Base-by-base conservation (phyloP, 2,329 filamentous ascomycete species). In the Pestalotiopsis sp. region DNA sequence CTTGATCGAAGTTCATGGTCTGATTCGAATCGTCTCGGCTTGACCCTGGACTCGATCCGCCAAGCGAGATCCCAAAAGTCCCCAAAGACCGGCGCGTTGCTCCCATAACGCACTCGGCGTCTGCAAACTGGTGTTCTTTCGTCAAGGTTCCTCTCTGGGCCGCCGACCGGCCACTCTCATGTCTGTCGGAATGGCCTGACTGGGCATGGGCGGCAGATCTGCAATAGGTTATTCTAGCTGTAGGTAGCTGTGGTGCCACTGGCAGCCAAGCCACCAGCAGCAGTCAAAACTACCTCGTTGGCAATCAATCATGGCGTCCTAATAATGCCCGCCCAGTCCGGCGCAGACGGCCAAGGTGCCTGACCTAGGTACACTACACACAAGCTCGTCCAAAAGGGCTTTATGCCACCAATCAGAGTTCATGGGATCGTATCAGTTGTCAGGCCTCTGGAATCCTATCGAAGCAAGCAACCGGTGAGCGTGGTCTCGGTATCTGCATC, bases 111-210 rank as follows among this genome's bases (percentile, higher is more conserved):
- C 20, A 52, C n/a, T 17, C 45, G 17, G 17, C 17, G 45, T 17
- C 45, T 52, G 45, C 45, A 52, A 52, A 52, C 45, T n/a, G 45
- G 45, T 52, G 45, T 52, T 52, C 45, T 52, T 52, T n/a, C n/a
- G 45, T 52, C 17, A 7, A n/a, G 17, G 20, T 9, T 52, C 20
- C 17, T 52, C 17, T 20, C n/a, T 52, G 45, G 45, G n/a, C 17
- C 45, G 45, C 45, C 41, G 45, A 52, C 45, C 20, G 45, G 17
- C 45, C 45, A 52, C 7, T n/a, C 31, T 36, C 31, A 36, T 52
- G 45, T n/a, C 14, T 36, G 59, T 62, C 59, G 59, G 59, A 62
- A 36, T 62, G 59, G 59, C 59, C 59, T 36, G 27, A 36, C 36
- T 62, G 11, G 59, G 59, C 31, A 20, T 39, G 31, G 59, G 59